Base-by-base conservation (phyloP, 805 yeast genomes). In the Metschnikowia bowlesiae region DNA sequence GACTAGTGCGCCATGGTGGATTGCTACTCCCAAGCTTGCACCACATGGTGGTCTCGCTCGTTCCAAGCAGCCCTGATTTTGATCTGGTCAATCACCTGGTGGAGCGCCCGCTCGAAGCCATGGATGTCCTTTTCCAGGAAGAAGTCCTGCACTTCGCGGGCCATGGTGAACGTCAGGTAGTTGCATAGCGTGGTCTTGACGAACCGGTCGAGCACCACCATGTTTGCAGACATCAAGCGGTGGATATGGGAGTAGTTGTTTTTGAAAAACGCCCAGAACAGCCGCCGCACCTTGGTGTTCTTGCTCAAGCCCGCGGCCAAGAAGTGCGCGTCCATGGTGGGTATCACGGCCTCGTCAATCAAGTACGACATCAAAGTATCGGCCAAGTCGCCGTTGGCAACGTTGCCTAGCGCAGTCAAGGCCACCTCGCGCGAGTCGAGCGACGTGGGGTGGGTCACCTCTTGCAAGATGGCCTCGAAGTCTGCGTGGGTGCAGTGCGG, bases 361-460 rank as follows among this genome's bases (percentile, higher is more conserved):
- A 81, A 62, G 50, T 73, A 58, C 0, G 56, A 62, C n/a, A 82
- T 56, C 44, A 79, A 64, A 44, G 62, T 61, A 1, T 36, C 57
- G 28, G 79, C 66, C 30, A 71, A 67, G 11, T 63, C 67, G 8
- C 62, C 57, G 31, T 72, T 69, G 35, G 67, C 55, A 18, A 77
- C 68, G 14, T 68, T 63, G 1, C 88, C 87, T 42, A 84, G 64
- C 0, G 87, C 78, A n/a, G 62, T 61, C 28, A 83, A 66, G 0
- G 85, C 82, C 46, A 78, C 69, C 63, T 84, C 89, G 47, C 83
- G 63, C 2, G 80, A 76, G 62, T 83, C 87, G 47, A 82, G 73
- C 6, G 85, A 66, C 2, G 76, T 60, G 8, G 89, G 86, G 10
- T 64, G 54, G 8, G 66, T 62, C 30, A 76, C 77, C 60, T 83